These are phyloP conservation scores for Pleurotus cornucopiae DNA, from an alignment of 768 basidiomycete species.

Conservation along the genomic window DNA sequence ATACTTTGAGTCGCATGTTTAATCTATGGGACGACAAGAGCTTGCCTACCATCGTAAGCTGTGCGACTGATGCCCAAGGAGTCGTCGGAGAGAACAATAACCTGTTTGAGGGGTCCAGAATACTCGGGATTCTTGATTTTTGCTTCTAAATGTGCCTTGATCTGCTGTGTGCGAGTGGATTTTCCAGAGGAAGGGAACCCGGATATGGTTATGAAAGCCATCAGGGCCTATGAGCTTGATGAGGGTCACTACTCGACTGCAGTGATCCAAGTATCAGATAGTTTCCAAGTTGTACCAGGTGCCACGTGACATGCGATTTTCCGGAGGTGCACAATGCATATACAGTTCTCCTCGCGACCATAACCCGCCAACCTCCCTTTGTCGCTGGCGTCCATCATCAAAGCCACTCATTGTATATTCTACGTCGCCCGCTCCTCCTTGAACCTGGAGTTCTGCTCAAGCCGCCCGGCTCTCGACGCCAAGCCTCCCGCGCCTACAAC, in stretches of 20 bases:
- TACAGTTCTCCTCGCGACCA: conserved; percentile 7
- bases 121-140: conserved; percentile 48
- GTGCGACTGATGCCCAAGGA: conserved; percentile 55
- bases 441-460: conserved; percentile 5
- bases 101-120: conserved; percentile 41
- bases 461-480: not conserved
- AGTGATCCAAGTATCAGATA: no score
- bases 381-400: not conserved
- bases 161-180: conserved; percentile 61
- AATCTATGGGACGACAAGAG: not conserved
- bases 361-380: not conserved
- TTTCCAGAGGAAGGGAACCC: conserved; percentile 92
- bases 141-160: conserved; percentile 52
- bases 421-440: not conserved
- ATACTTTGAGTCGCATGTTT: conserved; percentile 1
- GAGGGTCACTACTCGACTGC: no score
- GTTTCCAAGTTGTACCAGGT: not conserved
- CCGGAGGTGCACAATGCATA: not conserved
- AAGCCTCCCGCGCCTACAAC: not conserved
- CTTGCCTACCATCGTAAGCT: conserved; percentile 67
- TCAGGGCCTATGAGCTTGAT: conserved; percentile 21
- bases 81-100: conserved; percentile 71
- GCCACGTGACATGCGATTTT: conserved; percentile 9
- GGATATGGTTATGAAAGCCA: conserved; percentile 91
- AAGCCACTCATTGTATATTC: not conserved